Evolutionary conservation across 768 basidiomycete genomes (phyloP).

Genomic region (Royoungia palumana): DNA sequence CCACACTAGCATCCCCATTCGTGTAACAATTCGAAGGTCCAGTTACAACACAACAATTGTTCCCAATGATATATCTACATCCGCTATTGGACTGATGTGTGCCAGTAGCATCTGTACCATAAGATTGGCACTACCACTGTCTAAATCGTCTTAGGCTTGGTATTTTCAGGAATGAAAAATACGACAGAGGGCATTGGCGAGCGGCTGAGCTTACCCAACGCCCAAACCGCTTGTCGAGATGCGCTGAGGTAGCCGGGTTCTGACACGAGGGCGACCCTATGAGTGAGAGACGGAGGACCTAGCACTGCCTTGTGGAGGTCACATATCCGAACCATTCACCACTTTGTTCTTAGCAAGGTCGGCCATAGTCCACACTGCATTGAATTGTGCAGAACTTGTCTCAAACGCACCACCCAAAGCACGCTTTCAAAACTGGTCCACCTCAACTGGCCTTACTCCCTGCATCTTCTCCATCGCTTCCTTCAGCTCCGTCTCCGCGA

Average conservation of each 20-base stretch:
- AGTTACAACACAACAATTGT: not conserved
- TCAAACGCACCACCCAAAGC: too few species aligned
- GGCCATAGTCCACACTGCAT: not conserved
- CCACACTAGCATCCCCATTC: constrained; percentile 10
- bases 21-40: not conserved
- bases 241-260: too few species aligned
- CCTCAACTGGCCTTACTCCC: constrained; percentile 45
- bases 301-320: too few species aligned
- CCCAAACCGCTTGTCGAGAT: constrained; percentile 10
- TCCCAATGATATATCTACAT: not conserved
- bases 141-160: not conserved
- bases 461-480: constrained; percentile 73
- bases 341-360: too few species aligned
- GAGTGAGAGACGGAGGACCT: constrained; percentile 26
- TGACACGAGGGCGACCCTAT: not conserved
- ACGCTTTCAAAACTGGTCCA: constrained; percentile 30
- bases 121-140: too few species aligned
- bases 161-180: constrained; percentile 21
- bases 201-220: constrained; percentile 14
- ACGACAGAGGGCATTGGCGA: constrained; percentile 16
- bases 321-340: too few species aligned
- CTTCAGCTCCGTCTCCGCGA: constrained; percentile 70
- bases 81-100: not conserved
- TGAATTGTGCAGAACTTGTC: too few species aligned
- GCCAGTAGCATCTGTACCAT: too few species aligned